Conservation (phyloP, 129 eudicot genomes). For the Chrysanthemum makinoi region DNA sequence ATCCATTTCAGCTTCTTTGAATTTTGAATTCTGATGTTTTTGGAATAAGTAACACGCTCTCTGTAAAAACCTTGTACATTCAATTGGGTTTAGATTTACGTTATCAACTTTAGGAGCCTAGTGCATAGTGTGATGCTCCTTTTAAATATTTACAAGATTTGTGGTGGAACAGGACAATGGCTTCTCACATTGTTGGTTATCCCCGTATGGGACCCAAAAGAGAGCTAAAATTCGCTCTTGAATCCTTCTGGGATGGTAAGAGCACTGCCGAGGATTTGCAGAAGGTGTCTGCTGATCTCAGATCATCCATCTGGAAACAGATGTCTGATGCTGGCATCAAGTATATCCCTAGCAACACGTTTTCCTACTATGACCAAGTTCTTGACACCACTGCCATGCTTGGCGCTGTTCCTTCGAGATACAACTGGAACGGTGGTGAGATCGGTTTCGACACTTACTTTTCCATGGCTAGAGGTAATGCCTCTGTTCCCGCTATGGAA, state of each 20-base stretch:
- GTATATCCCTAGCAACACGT: conserved; percentile 96
- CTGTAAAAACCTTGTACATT: not conserved
- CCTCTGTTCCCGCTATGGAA: conserved; percentile 99
- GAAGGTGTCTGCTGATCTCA: conserved; percentile 85
- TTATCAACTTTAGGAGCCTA: conserved; percentile 16
- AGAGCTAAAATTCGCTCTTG: conserved; percentile 96
- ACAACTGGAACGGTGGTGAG: conserved; percentile 94
- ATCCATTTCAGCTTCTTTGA: not conserved
- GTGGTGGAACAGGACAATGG: conserved; percentile 60
- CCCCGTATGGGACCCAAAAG: conserved; percentile 99
- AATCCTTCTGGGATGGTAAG: conserved; percentile 99
- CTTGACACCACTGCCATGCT: conserved; percentile 97
- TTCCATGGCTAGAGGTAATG: conserved; percentile 99
- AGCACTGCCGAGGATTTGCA: conserved; percentile 89
- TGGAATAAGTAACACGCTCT: not conserved
- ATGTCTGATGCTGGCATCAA: conserved; percentile 92
- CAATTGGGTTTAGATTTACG: not conserved
- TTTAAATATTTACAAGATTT: not conserved
- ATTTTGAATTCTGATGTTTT: not conserved
- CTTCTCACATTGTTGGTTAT: conserved; percentile 96
- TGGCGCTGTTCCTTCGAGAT: conserved; percentile 91
- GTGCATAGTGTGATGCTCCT: no score
- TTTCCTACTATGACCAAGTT: conserved; percentile 90
- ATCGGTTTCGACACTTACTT: conserved; percentile 87
- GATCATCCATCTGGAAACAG: conserved; percentile 96